Evolutionary conservation across 1,139 yeast genomes (phyloP).

Genomic region (Yamadazyma oceani): DNA sequence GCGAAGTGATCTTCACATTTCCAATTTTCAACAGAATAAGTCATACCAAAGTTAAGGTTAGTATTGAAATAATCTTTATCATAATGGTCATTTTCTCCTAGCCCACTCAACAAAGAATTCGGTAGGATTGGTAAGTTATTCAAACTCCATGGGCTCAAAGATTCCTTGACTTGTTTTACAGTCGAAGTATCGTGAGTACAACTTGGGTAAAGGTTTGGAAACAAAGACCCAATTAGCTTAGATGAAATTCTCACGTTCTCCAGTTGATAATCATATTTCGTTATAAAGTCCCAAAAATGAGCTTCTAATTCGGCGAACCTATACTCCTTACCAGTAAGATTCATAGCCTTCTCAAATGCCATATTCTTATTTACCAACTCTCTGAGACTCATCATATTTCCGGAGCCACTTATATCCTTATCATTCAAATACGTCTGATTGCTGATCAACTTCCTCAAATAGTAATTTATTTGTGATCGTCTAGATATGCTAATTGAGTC

Average conservation of each 20-base stretch:
- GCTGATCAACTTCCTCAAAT: conserved; percentile 20
- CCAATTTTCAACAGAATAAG: conserved; percentile 75
- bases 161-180: not conserved
- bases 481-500: conserved; percentile 24
- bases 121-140: conserved; percentile 61
- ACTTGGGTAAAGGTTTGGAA: too few species aligned
- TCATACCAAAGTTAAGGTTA: conserved; percentile 52
- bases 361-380: conserved; percentile 55
- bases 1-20: conserved; percentile 73
- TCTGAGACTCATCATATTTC: conserved; percentile 38
- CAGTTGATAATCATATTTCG: conserved; percentile 5
- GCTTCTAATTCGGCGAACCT: not conserved
- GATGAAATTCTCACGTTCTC: conserved; percentile 2
- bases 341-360: conserved; percentile 37
- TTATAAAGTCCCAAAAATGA: conserved; percentile 19
- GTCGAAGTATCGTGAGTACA: not conserved
- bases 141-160: conserved; percentile 65
- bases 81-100: conserved; percentile 39
- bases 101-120: conserved; percentile 48
- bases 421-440: conserved; percentile 27
- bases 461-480: conserved; percentile 27
- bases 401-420: conserved; percentile 33
- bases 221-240: not conserved
- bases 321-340: conserved; percentile 14
- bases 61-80: conserved; percentile 37